Evolutionary conservation across 768 basidiomycete genomes (phyloP).

Genomic region (Mycena belliarum): DNA sequence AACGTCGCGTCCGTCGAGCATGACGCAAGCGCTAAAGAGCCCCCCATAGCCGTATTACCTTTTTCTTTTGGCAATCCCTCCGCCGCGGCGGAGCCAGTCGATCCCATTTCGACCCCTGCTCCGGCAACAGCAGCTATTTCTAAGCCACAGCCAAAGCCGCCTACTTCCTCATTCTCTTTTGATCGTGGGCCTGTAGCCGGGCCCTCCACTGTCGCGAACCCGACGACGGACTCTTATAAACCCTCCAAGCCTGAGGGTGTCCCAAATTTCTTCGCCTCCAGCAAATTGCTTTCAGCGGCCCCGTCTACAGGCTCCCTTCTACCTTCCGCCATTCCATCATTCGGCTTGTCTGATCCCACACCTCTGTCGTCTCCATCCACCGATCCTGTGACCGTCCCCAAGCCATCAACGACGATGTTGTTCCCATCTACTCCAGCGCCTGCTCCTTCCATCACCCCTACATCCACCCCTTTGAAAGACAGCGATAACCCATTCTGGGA

Average conservation of each 20-base stretch:
- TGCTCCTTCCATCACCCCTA: slow-evolving; percentile 18
- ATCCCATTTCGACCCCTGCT: slow-evolving; percentile 10
- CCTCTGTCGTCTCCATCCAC: slow-evolving; percentile 19
- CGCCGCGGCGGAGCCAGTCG: slow-evolving; percentile 9
- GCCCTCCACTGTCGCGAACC: neutral
- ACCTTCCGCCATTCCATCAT: slow-evolving; percentile 11
- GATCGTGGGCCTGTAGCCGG: neutral
- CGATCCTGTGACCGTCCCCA: slow-evolving; percentile 13
- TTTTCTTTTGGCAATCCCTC: slow-evolving; percentile 57
- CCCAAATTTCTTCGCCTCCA: slow-evolving; percentile 67
- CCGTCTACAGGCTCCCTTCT: slow-evolving; percentile 13
- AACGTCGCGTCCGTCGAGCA: slow-evolving; percentile 36
- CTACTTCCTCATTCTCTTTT: neutral
- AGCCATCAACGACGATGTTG: slow-evolving; percentile 5
- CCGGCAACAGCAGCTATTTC: slow-evolving; percentile 21
- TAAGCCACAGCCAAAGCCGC: neutral
- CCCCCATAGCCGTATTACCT: slow-evolving; percentile 64
- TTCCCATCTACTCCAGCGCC: slow-evolving; percentile 19
- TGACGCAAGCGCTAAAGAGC: slow-evolving; percentile 56
- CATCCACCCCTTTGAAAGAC: slow-evolving; percentile 37
- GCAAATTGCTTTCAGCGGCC: slow-evolving; percentile 47
- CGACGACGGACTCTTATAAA: neutral
- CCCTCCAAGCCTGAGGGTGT: slow-evolving; percentile 26
- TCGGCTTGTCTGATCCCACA: slow-evolving; percentile 28
- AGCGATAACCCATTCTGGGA: slow-evolving; percentile 47